These are phyloP conservation scores for Eimeria necatrix DNA, from an alignment of 169 alveolate species.

Conservation along the genomic window DNA sequence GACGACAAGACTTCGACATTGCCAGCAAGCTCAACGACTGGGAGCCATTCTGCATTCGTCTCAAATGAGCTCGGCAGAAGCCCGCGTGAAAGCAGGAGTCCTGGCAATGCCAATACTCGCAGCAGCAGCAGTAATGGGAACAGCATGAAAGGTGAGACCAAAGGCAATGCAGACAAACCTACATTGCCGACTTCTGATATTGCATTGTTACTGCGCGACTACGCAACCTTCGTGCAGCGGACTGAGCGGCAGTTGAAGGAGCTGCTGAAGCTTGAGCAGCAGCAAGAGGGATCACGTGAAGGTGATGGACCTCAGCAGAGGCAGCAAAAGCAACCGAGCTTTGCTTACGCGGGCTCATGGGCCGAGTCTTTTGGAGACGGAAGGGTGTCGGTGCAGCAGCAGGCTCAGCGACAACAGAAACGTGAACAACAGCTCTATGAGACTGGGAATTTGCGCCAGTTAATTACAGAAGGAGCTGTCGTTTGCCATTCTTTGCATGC, in stretches of 20 bases:
- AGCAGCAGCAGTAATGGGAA: not conserved
- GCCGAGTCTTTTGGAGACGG: not conserved
- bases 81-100: not conserved
- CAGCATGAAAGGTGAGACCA: not conserved
- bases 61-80: not conserved
- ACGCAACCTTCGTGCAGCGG: constrained; percentile 40
- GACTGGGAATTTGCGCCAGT: not conserved
- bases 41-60: not conserved
- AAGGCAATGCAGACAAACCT: not conserved
- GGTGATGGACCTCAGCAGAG: not conserved
- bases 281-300: not conserved
- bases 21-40: not conserved
- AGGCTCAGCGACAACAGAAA: not conserved
- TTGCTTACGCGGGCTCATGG: not conserved
- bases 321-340: not conserved
- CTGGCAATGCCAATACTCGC: not conserved
- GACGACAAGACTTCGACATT: not conserved
- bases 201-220: constrained; percentile 54
- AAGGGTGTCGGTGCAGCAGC: constrained; percentile 16
- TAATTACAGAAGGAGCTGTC: constrained; percentile 35
- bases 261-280: constrained; percentile 54
- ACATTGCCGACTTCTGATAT: constrained; percentile 18
- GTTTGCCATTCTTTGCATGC: constrained; percentile 53
- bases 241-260: constrained; percentile 55
- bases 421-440: constrained; percentile 18